Evolutionary conservation across 192 early-diverging fungal genomes (phyloP).

Genomic region (Linnemannia schmuckeri): DNA sequence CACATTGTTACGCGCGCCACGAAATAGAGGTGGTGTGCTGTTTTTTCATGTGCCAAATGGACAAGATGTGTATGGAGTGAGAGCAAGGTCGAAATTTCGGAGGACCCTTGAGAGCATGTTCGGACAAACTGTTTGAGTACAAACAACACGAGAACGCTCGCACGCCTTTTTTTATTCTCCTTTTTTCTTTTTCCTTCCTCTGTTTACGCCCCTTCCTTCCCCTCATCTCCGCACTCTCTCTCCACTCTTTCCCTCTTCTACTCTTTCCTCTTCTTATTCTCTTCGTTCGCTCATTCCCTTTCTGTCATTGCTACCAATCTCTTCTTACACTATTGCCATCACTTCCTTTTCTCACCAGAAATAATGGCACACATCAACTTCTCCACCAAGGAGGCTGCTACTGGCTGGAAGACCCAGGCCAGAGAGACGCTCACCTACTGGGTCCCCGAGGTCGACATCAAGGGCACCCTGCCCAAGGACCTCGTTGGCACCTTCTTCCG

Average conservation of each 20-base stretch:
- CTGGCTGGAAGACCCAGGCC: conserved; percentile 44
- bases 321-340: neutral
- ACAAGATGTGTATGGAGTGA: neutral
- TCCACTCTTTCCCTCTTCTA: neutral
- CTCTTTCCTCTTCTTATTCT: neutral
- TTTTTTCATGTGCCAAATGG: neutral
- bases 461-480: conserved; percentile 34
- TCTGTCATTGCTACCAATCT: neutral
- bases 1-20: too few species aligned
- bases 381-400: conserved; percentile 19
- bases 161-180: neutral
- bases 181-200: neutral
- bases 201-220: neutral
- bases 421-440: conserved; percentile 45
- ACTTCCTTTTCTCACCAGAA: neutral
- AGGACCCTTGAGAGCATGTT: neutral
- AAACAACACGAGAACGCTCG: neutral
- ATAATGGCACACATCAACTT: conserved; percentile 34
- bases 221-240: neutral
- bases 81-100: neutral
- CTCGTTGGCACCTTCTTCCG: conserved; percentile 56
- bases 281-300: neutral
- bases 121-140: neutral
- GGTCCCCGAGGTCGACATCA: conserved; percentile 52
- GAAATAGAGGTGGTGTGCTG: neutral